phyloP scores from a whole-genome alignment of 352 stramenopile genomes.

The Pythium guiyangense region DNA sequence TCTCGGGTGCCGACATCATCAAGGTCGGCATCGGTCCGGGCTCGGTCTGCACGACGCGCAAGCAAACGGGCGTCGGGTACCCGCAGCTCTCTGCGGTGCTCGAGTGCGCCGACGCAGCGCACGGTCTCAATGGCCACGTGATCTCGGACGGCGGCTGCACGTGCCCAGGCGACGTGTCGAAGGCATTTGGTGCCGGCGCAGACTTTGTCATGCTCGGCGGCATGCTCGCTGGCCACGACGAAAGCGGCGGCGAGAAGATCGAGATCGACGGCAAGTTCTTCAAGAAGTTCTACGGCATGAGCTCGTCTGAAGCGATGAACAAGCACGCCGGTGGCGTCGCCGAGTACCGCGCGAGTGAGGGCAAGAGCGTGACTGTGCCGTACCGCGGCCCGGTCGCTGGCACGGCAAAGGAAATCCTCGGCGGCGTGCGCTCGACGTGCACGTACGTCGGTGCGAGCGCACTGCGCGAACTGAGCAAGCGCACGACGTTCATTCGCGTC shows the following conservation, averaged over 20 bases:
- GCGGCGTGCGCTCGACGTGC: conserved; percentile 89
- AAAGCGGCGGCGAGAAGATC: conserved; percentile 84
- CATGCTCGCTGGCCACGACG: conserved; percentile 90
- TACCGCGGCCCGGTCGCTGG: conserved; percentile 76
- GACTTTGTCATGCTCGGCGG: conserved; percentile 93
- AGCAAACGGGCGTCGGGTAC: conserved; percentile 91
- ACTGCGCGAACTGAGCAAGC: conserved; percentile 91
- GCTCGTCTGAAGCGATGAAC: conserved; percentile 88
- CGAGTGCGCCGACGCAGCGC: conserved; percentile 89
- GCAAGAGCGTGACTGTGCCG: conserved; percentile 89
- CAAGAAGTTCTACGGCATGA: conserved; percentile 94
- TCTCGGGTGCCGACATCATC: conserved; percentile 91
- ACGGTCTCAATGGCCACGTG: conserved; percentile 86
- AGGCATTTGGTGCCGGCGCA: conserved; percentile 88
- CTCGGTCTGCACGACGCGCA: conserved; percentile 90
- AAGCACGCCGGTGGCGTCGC: conserved; percentile 90
- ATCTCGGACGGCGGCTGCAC: conserved; percentile 89
- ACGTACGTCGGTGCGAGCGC: conserved; percentile 90
- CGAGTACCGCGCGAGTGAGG: conserved; percentile 89
- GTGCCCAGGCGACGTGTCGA: conserved; percentile 86
- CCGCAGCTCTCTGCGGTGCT: conserved; percentile 89
- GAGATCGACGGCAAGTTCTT: conserved; percentile 60
- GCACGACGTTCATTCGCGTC: conserved; percentile 92
- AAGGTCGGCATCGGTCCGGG: conserved; percentile 92
- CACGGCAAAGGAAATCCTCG: conserved; percentile 89